A percentile compares a stretch with the other conserved stretches of the same genome.
Conservation (phyloP, 1,284 basidiomycete species). For the Thecaphora frezii region DNA sequence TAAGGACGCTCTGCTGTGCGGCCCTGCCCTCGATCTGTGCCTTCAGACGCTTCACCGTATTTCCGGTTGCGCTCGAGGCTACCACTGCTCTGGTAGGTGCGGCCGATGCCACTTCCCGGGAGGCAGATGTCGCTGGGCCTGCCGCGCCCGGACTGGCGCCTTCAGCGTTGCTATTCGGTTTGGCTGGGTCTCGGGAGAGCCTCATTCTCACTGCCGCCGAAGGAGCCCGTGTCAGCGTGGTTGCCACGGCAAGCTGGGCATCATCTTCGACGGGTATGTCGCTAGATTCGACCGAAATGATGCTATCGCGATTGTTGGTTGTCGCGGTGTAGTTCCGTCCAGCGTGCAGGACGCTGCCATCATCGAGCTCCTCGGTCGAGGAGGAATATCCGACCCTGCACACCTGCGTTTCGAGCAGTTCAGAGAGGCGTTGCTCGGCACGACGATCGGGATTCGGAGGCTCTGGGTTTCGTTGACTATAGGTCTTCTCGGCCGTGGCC, state of each 20-base stretch:
- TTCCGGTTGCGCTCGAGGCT: background rate
- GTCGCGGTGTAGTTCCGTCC: too few relatives aligned
- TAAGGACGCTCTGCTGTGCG: background rate
- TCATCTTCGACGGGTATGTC: background rate
- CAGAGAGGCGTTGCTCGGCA: background rate
- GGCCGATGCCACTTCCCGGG: too few relatives aligned
- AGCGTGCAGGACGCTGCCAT: background rate
- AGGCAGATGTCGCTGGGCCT: background rate
- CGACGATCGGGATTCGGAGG: background rate
- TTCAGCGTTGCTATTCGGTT: background rate
- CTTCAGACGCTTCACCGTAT: background rate
- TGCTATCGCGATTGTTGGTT: background rate
- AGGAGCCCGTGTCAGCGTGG: background rate
- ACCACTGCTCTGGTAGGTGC: too few relatives aligned
- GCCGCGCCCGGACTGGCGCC: too few relatives aligned
- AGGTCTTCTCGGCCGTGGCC: too few relatives aligned
- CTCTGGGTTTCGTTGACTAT: background rate
- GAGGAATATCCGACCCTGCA: background rate
- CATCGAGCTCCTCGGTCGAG: background rate
- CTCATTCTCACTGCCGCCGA: background rate
- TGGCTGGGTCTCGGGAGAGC: background rate
- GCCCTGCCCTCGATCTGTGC: background rate
- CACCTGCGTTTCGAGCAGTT: background rate
- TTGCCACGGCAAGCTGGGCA: constrained; percentile 1
- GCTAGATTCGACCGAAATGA: constrained; percentile 1